phyloP scores from a whole-genome alignment of 2,329 filamentous ascomycete genomes.

The Trichoderma polysporum region DNA sequence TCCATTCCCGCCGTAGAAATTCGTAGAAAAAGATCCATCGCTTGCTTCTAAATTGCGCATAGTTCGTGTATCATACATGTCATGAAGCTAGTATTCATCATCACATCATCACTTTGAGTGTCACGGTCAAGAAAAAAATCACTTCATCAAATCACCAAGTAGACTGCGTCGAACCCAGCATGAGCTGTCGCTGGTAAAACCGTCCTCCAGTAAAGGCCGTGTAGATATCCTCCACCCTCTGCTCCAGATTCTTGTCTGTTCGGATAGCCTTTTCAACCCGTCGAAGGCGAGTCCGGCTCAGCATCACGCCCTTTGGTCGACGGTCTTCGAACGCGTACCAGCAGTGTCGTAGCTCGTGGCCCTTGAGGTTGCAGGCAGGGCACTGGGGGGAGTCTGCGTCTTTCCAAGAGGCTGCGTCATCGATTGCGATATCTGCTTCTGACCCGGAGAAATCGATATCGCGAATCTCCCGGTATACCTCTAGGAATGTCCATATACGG shows the following conservation, averaged over 20 bases:
- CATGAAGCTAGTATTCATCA: neutral
- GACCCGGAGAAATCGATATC: constrained; percentile 3
- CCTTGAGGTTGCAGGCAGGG: constrained; percentile 13
- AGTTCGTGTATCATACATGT: neutral
- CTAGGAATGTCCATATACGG: constrained; percentile 15
- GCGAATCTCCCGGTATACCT: constrained; percentile 16
- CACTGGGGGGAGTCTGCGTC: constrained; percentile 5
- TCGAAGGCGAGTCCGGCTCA: constrained; percentile 6
- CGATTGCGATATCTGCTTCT: neutral
- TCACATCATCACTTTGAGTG: neutral
- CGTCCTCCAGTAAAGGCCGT: constrained; percentile 13
- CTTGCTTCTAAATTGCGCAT: neutral
- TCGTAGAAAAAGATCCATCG: neutral
- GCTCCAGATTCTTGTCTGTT: constrained; percentile 11
- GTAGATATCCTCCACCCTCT: constrained; percentile 15
- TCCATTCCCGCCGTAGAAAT: neutral
- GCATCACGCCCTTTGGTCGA: constrained; percentile 4
- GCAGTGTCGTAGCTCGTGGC: constrained; percentile 18
- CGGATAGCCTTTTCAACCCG: constrained; percentile 10
- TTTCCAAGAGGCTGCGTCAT: constrained; percentile 1
- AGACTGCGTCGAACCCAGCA: constrained; percentile 14
- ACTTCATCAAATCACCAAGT: constrained; percentile 2
- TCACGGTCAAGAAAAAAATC: neutral
- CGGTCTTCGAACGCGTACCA: constrained; percentile 19
- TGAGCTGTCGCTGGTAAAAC: constrained; percentile 18